phyloP scores from a whole-genome alignment of 139 green algal genomes.

The Nannochloris sp. region DNA sequence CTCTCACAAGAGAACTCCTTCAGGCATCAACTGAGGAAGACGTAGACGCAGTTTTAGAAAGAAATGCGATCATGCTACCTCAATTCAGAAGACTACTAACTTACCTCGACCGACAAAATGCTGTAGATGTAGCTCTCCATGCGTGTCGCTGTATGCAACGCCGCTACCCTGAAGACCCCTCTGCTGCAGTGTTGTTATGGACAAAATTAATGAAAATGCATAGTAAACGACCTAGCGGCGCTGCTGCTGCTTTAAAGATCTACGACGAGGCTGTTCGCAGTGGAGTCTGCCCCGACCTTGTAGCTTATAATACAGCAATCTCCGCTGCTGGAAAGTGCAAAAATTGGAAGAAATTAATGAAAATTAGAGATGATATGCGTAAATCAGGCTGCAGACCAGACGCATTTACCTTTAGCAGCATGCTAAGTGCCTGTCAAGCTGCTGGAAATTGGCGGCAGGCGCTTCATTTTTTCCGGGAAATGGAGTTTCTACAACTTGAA shows the following conservation, averaged over 20 bases:
- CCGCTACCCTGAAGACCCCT: not conserved
- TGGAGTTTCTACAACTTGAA: constrained; percentile 24
- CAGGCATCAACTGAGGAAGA: not conserved
- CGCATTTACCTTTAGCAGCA: constrained; percentile 67
- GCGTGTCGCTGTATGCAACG: constrained; percentile 2
- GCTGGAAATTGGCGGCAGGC: constrained; percentile 57
- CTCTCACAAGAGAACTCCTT: constrained; percentile 11
- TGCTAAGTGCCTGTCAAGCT: constrained; percentile 69
- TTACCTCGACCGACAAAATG: constrained; percentile 9
- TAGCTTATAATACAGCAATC: constrained; percentile 45
- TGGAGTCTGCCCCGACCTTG: constrained; percentile 23
- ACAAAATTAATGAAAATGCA: constrained; percentile 40
- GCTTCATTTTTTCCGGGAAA: constrained; percentile 34
- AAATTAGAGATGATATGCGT: constrained; percentile 31
- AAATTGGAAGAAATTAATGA: constrained; percentile 18
- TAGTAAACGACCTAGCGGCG: not conserved
- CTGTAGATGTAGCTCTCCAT: constrained; percentile 10
- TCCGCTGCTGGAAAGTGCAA: constrained; percentile 22
- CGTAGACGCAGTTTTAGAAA: constrained; percentile 1
- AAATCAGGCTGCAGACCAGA: constrained; percentile 37
- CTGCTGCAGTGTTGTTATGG: constrained; percentile 5
- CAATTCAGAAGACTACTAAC: constrained; percentile 14
- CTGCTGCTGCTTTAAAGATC: constrained; percentile 19
- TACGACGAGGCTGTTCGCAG: constrained; percentile 31
- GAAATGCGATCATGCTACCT: not conserved